phyloP scores from a whole-genome alignment of 305 asterid genomes.

The Rubia peregrina region DNA sequence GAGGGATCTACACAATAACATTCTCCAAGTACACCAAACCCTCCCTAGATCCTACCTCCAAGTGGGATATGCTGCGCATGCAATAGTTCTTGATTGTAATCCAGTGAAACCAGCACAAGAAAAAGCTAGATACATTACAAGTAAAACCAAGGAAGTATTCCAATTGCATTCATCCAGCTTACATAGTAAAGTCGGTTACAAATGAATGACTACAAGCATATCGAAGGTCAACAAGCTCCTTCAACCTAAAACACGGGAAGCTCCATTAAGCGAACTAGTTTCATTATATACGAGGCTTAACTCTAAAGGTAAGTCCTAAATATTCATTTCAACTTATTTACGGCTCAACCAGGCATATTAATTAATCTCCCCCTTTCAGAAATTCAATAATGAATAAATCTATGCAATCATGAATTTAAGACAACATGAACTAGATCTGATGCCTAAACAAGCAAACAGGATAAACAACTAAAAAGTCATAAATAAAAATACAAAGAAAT shows the following conservation, averaged over 20 bases:
- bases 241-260: not conserved
- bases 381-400: not conserved
- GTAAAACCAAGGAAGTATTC: not conserved
- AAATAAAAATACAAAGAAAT: not conserved
- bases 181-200: not conserved
- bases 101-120: not conserved
- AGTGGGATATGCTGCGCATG: not conserved
- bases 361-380: not conserved
- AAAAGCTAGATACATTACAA: not conserved
- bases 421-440: slow-evolving; percentile 15
- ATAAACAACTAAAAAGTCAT: not conserved
- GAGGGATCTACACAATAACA: not conserved
- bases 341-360: not conserved
- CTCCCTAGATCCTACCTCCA: not conserved
- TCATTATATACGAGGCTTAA: not conserved
- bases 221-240: not conserved
- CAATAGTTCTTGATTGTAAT: not conserved
- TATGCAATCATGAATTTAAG: not conserved
- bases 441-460: not conserved
- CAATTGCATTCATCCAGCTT: not conserved
- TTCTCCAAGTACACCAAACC: not conserved
- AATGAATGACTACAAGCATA: not conserved
- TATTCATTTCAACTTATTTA: not conserved
- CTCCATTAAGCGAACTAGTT: not conserved
- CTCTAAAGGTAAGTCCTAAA: not conserved